phyloP scores from a whole-genome alignment of 2,329 filamentous ascomycete genomes.

The Eutypella sp. region DNA sequence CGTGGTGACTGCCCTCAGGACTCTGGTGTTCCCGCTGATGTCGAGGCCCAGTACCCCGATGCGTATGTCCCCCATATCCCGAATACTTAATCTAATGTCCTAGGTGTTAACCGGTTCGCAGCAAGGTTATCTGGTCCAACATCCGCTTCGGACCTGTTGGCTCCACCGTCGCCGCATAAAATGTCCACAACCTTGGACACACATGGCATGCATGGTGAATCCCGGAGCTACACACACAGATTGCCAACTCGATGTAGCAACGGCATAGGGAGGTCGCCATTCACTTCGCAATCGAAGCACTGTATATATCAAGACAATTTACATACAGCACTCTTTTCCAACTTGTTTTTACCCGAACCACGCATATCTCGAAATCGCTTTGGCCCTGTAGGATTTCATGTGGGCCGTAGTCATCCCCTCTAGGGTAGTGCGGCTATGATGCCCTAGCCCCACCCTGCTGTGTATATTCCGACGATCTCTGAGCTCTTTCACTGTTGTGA shows the following conservation, averaged over 20 bases:
- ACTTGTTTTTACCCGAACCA: not conserved
- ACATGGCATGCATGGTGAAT: not conserved
- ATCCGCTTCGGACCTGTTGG: conserved; percentile 45
- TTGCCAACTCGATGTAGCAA: not conserved
- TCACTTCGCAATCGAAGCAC: not conserved
- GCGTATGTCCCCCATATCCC: conserved; percentile 22
- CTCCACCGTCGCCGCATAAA: conserved; percentile 34
- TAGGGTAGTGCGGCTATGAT: no score
- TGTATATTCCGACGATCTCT: no score
- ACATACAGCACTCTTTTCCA: not conserved
- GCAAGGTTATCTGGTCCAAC: conserved; percentile 44
- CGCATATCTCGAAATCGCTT: not conserved
- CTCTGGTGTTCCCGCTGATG: conserved; percentile 42
- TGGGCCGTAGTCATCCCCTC: no score
- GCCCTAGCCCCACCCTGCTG: no score
- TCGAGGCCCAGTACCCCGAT: conserved; percentile 36
- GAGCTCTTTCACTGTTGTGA: no score
- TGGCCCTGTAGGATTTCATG: no score
- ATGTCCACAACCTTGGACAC: not conserved
- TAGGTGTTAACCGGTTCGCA: conserved; percentile 8
- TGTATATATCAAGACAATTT: not conserved
- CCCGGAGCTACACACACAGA: not conserved
- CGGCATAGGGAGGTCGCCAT: not conserved
- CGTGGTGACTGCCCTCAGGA: conserved; percentile 44
- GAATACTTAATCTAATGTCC: not conserved